Conservation (phyloP, 139 green algal species). For the Picochlorum sp. region DNA sequence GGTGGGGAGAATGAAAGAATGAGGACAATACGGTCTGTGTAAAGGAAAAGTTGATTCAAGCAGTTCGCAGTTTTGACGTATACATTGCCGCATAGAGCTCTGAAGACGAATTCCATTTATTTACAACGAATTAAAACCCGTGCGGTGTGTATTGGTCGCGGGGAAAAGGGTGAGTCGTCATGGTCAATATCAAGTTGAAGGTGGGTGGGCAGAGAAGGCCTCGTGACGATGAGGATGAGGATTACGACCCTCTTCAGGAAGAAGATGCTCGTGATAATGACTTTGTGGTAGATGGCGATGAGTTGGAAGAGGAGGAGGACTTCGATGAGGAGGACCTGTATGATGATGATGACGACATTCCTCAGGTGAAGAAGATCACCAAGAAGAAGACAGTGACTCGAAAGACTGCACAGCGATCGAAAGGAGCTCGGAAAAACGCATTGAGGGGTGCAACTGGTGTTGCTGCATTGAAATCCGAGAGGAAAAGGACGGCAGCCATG, state of each 20-base stretch:
- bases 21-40: too few relatives aligned
- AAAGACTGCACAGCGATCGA: not conserved
- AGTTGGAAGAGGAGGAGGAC: conserved; percentile 30
- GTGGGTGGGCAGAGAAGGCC: not conserved
- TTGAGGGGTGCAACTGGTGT: not conserved
- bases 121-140: too few relatives aligned
- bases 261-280: not conserved
- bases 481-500: not conserved
- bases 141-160: too few relatives aligned
- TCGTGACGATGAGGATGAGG: not conserved
- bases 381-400: not conserved
- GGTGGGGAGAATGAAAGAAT: too few relatives aligned
- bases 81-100: too few relatives aligned
- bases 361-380: not conserved
- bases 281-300: not conserved
- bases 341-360: not conserved
- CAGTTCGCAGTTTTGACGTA: too few relatives aligned
- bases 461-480: not conserved
- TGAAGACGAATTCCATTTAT: too few relatives aligned
- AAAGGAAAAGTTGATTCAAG: too few relatives aligned
- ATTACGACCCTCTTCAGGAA: not conserved
- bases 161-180: too few relatives aligned
- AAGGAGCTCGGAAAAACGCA: not conserved
- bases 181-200: too few relatives aligned
- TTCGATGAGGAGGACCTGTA: not conserved